Base-by-base conservation (phyloP, 1,139 yeast genomes). In the Williopsis jadinii region DNA sequence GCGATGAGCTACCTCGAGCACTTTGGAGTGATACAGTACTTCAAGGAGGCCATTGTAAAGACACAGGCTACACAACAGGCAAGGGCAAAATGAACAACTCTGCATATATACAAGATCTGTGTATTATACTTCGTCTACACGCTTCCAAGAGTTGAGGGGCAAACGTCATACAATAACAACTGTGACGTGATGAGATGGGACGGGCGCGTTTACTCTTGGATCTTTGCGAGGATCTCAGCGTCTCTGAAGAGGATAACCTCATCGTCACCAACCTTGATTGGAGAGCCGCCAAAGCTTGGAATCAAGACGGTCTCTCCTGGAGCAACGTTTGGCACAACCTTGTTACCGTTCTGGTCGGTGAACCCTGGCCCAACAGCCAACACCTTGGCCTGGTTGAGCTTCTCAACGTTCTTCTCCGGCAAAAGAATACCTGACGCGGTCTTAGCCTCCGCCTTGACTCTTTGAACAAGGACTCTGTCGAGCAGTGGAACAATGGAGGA, bases 331-430 rank as follows among this genome's bases (percentile, higher is more conserved):
- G 88, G 80, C 43, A 81, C 74, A 46, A 87, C 74, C 47, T 79
- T 64, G 58, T 79, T 70, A 48, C 97, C 97, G 51, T 77, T 75
- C 54, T 75, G 70, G 54, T 80, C 78, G 46, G 77, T 68, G 59
- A 71, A 68, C 55, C 96, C 96, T 41, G 95, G 92, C 49, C 95
- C 95, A 51, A 85, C 81, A 48, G 94, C 85, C 54, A 84, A 64
- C 44, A 84, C 94, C 41, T 80, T 79, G 43, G 83, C 95, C 61
- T 80, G 77, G 73, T 85, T 85, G 63, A 87, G 77, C 71, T 92
- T 92, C 67, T 87, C 94, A 58, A 84, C 95, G 73, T 90, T 88
- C 73, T 87, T 87, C 70, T 92, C 98, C 50, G 98, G 98, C 53
- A 92, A 84, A 71, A 80, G 87, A 61, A 92, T 79, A 59, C 98